A percentile compares a stretch with the other conserved stretches of the same genome.
Conservation (phyloP, 768 basidiomycete genomes). For the Agaricus blazei region DNA sequence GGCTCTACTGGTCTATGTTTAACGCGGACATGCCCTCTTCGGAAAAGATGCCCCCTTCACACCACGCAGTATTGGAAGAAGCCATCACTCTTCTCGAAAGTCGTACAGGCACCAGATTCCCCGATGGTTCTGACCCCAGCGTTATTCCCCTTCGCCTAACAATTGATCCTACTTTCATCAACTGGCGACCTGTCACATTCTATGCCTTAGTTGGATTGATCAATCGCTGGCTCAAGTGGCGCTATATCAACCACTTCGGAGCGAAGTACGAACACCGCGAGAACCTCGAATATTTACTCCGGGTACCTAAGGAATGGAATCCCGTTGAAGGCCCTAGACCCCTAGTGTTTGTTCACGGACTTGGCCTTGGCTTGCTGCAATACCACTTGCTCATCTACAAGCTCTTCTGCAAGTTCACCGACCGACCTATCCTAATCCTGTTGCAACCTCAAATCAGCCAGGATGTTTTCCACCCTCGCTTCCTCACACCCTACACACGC, state of each 20-base stretch:
- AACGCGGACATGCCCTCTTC: constrained; percentile 55
- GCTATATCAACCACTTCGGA: constrained; percentile 36
- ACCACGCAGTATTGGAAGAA: constrained; percentile 49
- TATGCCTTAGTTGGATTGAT: constrained; percentile 47
- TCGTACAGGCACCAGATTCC: constrained; percentile 61
- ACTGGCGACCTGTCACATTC: constrained; percentile 62
- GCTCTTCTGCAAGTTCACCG: constrained; percentile 49
- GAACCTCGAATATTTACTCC: constrained; percentile 78
- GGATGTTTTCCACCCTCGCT: constrained; percentile 71
- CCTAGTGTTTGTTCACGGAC: constrained; percentile 81
- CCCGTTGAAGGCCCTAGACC: constrained; percentile 54
- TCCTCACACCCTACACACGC: constrained; percentile 66
- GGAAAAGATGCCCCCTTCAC: constrained; percentile 39
- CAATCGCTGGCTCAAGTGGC: constrained; percentile 44
- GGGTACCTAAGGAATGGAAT: constrained; percentile 66
- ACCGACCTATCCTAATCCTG: constrained; percentile 69
- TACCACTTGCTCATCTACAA: constrained; percentile 59
- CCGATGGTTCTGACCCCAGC: constrained; percentile 51
- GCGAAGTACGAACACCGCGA: constrained; percentile 45
- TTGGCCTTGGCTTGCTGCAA: constrained; percentile 78
- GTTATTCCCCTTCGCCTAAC: constrained; percentile 63
- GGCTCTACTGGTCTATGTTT: constrained; percentile 85
- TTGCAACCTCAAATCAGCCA: constrained; percentile 88
- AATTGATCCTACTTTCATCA: constrained; percentile 69
- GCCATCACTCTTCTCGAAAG: constrained; percentile 62